phyloP scores from a whole-genome alignment of 306 rosid genomes.

The Spatholobus suberectus region DNA sequence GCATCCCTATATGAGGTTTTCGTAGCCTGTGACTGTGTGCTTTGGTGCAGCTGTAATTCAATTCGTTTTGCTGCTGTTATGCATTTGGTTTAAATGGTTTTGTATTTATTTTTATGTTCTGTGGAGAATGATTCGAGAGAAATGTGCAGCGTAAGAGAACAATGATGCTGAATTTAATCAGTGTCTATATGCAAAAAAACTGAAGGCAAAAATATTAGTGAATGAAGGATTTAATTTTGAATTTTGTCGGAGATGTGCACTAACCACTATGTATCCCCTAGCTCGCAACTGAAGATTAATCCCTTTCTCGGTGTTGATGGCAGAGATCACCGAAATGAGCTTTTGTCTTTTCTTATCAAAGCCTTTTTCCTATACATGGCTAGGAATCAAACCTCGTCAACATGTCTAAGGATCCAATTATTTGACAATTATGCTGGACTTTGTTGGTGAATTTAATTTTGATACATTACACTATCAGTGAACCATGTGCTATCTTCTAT shows the following conservation, averaged over 20 bases:
- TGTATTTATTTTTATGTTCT: constrained; percentile 10
- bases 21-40: constrained; percentile 2
- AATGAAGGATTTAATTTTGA: constrained; percentile 20
- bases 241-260: background rate
- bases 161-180: background rate
- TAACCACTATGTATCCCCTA: background rate
- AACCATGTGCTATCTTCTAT: background rate
- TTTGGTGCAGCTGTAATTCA: background rate
- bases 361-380: no score
- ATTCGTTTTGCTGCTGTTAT: constrained; percentile 8
- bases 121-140: background rate
- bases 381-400: no score
- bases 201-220: background rate
- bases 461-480: background rate
- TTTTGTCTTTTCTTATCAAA: background rate
- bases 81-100: constrained; percentile 8
- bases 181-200: background rate
- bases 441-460: background rate
- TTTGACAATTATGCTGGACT: background rate
- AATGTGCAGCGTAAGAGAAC: background rate
- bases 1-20: background rate
- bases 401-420: no score
- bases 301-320: background rate
- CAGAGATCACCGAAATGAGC: background rate
- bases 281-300: background rate